Base-by-base conservation (phyloP, 2,329 filamentous ascomycete species). In the Trichoderma polysporum region DNA sequence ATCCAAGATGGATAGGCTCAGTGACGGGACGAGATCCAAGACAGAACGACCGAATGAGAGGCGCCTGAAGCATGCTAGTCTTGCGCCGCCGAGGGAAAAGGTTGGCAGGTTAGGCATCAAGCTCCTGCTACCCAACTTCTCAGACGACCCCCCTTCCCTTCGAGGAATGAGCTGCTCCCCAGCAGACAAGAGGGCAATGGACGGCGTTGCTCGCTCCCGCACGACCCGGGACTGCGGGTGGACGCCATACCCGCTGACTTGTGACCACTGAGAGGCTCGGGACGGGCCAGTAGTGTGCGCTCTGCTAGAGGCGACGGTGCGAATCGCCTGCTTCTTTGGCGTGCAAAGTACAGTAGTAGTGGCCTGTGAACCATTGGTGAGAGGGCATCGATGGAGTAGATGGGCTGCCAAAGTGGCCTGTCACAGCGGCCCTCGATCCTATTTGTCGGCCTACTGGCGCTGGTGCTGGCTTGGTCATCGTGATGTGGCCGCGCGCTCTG, bases 21-120 rank as follows among this genome's bases (percentile, higher is more conserved):
- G 59, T 52, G 31, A 53, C 49, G 52, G 22, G 59, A 41, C 52
- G 50, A 67, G 66, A 29, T 66, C 33, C 53, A 54, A 64, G 62
- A 66, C 62, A 66, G 37, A n/a, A 27, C 52, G 27, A 19, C 45
- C 59, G 62, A 50, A 66, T 57, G 17, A 67, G 65, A 52, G 54
- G 45, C 19, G n/a, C 45, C 45, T 31, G 37, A 27, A 41, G 47
- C 35, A 25, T 50, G 47, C 53, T 66, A 58, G 54, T 45, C 47
- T 35, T 39, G 45, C 39, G 39, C 39, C 62, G 59, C 52, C 62
- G 63, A 57, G 50, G 10, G 27, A 59, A 45, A 17, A 45, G 56
- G 41, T 47, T 35, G 41, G 53, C 41, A 66, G 69, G 68, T 70
- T 70, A 68, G 69, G 69, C 70, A 71, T 45, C 62, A 67, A 70